A percentile compares a stretch with the other conserved stretches of the same genome.
phyloP scores from a whole-genome alignment of 257 asterid species.

The Cruciata laevipes region DNA sequence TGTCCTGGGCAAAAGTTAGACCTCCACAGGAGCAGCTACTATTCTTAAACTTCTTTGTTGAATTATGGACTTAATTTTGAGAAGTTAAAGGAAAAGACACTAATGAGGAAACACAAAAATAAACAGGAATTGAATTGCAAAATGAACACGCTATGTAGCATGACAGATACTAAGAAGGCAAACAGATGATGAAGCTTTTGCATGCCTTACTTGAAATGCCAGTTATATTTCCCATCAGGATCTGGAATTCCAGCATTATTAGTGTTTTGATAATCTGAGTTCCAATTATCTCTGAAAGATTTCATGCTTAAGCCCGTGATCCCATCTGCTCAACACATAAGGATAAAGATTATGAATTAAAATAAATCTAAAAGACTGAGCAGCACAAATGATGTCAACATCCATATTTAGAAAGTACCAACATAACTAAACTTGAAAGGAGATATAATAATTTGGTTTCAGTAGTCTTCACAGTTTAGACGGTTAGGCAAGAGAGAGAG shows the following conservation, averaged over 20 bases:
- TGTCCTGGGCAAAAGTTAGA: neutral
- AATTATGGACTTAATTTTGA: neutral
- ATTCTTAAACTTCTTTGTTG: too few species aligned
- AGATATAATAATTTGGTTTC: neutral
- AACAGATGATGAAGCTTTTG: constrained; percentile 18
- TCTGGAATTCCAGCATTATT: constrained; percentile 98
- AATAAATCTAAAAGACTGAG: neutral
- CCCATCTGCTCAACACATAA: constrained; percentile 59
- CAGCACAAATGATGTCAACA: neutral
- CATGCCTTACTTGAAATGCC: constrained; percentile 86
- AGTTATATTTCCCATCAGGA: constrained; percentile 68
- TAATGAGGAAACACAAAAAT: neutral
- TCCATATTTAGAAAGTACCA: neutral
- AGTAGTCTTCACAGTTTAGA: neutral
- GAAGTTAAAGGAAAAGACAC: neutral
- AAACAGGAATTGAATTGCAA: neutral
- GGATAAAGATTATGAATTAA: constrained; percentile 11
- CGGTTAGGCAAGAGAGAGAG: too few species aligned
- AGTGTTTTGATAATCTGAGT: constrained; percentile 71
- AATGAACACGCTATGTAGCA: neutral
- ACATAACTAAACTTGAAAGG: neutral
- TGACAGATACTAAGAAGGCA: constrained; percentile 6
- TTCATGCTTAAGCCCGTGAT: constrained; percentile 82
- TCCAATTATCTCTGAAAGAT: constrained; percentile 80
- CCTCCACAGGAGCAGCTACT: too few species aligned